Conservation (phyloP, 139 green algal species). For the Picochlorum costavermella region DNA sequence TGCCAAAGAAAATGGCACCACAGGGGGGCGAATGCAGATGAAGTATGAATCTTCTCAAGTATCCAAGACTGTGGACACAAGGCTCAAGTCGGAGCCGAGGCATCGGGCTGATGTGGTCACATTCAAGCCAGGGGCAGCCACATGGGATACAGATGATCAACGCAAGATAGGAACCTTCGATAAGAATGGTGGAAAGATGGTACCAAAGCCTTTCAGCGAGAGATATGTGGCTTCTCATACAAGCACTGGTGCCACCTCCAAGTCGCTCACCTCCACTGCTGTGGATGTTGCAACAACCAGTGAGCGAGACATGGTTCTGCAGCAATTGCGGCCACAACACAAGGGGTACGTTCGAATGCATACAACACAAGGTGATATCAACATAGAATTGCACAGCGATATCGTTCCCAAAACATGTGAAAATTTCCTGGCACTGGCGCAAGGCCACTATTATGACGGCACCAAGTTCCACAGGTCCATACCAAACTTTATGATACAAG, state of each 20-base stretch:
- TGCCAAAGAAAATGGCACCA: slow-evolving; percentile 47
- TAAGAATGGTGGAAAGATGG: slow-evolving; percentile 10
- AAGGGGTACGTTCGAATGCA: slow-evolving; percentile 81
- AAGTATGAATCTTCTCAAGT: slow-evolving; percentile 42
- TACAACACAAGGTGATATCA: slow-evolving; percentile 78
- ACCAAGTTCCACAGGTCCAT: slow-evolving; percentile 88
- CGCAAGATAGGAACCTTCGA: slow-evolving; percentile 4
- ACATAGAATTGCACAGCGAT: slow-evolving; percentile 88
- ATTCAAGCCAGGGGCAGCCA: slow-evolving; percentile 78
- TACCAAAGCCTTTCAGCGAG: slow-evolving; percentile 32
- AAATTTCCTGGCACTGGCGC: slow-evolving; percentile 89
- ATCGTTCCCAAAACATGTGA: slow-evolving; percentile 80
- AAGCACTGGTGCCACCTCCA: slow-evolving; percentile 49
- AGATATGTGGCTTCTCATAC: slow-evolving; percentile 22
- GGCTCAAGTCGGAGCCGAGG: background rate
- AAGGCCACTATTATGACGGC: slow-evolving; percentile 83
- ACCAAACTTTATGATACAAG: slow-evolving; percentile 95
- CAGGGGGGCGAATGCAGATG: slow-evolving; percentile 39
- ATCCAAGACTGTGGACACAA: background rate
- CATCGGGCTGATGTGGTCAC: background rate
- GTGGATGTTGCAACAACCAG: slow-evolving; percentile 48
- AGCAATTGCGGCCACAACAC: slow-evolving; percentile 68
- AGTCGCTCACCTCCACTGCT: slow-evolving; percentile 78
- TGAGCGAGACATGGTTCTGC: slow-evolving; percentile 36
- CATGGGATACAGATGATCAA: slow-evolving; percentile 67